Percentiles rank a stretch among this genome's conserved stretches.
Conservation (phyloP, 768 basidiomycete species). For the Paxillus involutus region DNA sequence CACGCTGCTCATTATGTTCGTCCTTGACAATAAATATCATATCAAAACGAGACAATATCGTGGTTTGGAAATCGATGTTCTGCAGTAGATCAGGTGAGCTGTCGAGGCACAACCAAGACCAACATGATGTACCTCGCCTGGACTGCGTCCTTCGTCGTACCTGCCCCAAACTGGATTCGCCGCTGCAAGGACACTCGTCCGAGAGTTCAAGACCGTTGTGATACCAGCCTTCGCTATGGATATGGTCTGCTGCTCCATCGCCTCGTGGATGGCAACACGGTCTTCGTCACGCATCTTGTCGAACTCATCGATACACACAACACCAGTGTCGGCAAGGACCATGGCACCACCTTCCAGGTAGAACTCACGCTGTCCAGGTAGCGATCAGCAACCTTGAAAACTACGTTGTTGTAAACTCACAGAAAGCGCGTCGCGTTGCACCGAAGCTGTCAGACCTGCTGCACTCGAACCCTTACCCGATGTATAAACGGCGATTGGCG, state of each 20-base stretch:
- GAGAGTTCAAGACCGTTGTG: conserved; percentile 93
- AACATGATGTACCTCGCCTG: conserved; percentile 69
- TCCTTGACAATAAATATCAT: conserved; percentile 99
- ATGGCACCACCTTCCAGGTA: conserved; percentile 99
- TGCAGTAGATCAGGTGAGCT: not conserved
- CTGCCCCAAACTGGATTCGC: conserved; percentile 98
- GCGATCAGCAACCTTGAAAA: conserved; percentile 2
- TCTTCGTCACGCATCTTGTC: conserved; percentile 99
- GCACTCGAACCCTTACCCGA: conserved; percentile 98
- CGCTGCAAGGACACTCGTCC: conserved; percentile 94
- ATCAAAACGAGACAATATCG: conserved; percentile 96
- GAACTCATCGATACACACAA: conserved; percentile 99
- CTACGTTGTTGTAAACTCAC: conserved; percentile 45
- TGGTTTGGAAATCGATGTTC: conserved; percentile 99
- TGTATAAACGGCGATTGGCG: conserved; percentile 97
- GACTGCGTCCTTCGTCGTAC: conserved; percentile 95
- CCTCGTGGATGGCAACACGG: conserved; percentile 98
- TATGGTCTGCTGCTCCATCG: conserved; percentile 99
- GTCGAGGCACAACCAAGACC: not conserved
- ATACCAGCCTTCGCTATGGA: conserved; percentile 99
- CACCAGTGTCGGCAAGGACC: conserved; percentile 97
- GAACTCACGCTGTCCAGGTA: conserved; percentile 77
- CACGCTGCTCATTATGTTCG: conserved; percentile 92
- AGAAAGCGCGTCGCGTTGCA: conserved; percentile 89
- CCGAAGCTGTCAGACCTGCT: conserved; percentile 96